Percentiles rank a stretch among this genome's conserved stretches.
Evolutionary conservation across 345 rosid genomes (phyloP).

Genomic region (Nephelium lappaceum): DNA sequence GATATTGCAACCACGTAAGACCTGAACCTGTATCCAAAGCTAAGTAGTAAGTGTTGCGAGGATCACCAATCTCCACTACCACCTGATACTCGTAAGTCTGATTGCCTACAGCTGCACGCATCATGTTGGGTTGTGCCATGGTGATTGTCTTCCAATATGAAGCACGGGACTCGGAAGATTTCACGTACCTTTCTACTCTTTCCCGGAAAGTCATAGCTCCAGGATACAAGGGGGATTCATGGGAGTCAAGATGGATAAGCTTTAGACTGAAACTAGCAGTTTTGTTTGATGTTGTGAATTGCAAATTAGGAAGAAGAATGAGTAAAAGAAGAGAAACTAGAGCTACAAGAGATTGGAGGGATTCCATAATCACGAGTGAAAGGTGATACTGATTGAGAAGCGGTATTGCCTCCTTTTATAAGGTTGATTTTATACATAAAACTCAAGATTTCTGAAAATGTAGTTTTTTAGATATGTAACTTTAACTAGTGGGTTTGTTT

Average conservation of each 20-base stretch:
- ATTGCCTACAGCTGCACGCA: not conserved
- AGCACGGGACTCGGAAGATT: not conserved
- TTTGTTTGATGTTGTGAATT: not conserved
- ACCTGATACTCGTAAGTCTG: not conserved
- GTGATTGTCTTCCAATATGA: not conserved
- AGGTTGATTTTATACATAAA: not conserved
- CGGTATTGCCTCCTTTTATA: not conserved
- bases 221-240: slow-evolving; percentile 4
- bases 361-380: not conserved
- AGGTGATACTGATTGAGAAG: not conserved
- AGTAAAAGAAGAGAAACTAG: not conserved
- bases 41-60: not conserved
- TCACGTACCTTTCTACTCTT: not conserved
- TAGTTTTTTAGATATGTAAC: no score
- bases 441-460: no score
- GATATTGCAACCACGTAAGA: not conserved
- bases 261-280: not conserved
- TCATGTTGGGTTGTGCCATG: not conserved
- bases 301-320: not conserved
- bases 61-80: not conserved
- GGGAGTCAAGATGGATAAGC: not conserved
- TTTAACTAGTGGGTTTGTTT: no score
- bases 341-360: not conserved
- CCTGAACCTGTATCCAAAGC: not conserved
- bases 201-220: not conserved